Conservation (phyloP, 805 yeast genomes). For the Schwanniomyces polymorphus region DNA sequence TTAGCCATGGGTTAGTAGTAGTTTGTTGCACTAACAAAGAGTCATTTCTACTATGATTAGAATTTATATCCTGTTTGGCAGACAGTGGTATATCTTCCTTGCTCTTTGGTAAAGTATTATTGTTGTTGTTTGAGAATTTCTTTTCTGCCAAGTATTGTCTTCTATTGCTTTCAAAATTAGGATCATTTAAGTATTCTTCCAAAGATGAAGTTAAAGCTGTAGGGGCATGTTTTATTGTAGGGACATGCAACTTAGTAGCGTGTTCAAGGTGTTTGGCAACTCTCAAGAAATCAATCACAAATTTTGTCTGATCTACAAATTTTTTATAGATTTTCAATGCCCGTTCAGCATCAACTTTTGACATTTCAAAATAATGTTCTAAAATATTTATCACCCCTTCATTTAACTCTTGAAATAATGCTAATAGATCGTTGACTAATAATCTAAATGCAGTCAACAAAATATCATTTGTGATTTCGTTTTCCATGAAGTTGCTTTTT, state of each 20-base stretch:
- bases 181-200: slow-evolving; percentile 86
- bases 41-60: slow-evolving; percentile 14
- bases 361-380: slow-evolving; percentile 94
- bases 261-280: slow-evolving; percentile 87
- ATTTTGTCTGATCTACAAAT: slow-evolving; percentile 82
- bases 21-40: slow-evolving; percentile 38
- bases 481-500: slow-evolving; percentile 72
- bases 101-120: not conserved
- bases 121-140: slow-evolving; percentile 6
- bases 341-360: slow-evolving; percentile 79
- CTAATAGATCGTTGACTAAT: slow-evolving; percentile 84
- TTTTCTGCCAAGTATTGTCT: slow-evolving; percentile 74
- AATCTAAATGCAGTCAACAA: slow-evolving; percentile 81
- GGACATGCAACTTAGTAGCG: slow-evolving; percentile 86
- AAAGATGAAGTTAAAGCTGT: slow-evolving; percentile 85
- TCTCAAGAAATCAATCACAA: slow-evolving; percentile 83
- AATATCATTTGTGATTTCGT: slow-evolving; percentile 82
- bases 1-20: slow-evolving; percentile 43
- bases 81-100: not conserved
- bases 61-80: not conserved
- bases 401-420: slow-evolving; percentile 84
- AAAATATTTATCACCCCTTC: slow-evolving; percentile 94
- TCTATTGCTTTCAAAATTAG: slow-evolving; percentile 78
- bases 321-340: slow-evolving; percentile 81
- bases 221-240: slow-evolving; percentile 96